Conservation (phyloP, 2,329 filamentous ascomycete species). For the Penicillium decumbens region DNA sequence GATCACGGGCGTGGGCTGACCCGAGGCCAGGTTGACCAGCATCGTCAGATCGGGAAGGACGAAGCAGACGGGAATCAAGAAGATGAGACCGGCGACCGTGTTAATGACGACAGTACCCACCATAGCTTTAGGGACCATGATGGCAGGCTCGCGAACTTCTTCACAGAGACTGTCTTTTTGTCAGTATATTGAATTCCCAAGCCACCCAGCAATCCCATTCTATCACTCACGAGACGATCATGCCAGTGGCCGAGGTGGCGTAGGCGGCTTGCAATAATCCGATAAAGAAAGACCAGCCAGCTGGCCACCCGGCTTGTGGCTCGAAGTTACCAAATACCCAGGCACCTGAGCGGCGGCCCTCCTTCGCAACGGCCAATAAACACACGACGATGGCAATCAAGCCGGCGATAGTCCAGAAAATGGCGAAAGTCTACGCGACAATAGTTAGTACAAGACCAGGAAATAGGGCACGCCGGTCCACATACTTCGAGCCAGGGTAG, state of each 20-base stretch:
- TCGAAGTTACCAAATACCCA: slow-evolving; percentile 54
- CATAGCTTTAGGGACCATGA: slow-evolving; percentile 65
- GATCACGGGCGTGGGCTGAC: slow-evolving; percentile 67
- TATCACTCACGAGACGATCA: slow-evolving; percentile 66
- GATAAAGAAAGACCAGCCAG: slow-evolving; percentile 66
- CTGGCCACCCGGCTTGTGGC: slow-evolving; percentile 62
- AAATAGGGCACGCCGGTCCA: slow-evolving; percentile 14
- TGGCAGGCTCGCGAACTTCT: slow-evolving; percentile 59
- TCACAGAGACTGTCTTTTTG: slow-evolving; percentile 55
- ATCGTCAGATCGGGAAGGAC: slow-evolving; percentile 62
- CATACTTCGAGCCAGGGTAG: slow-evolving; percentile 61
- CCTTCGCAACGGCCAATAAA: slow-evolving; percentile 63
- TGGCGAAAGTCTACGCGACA: slow-evolving; percentile 63
- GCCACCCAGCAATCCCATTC: background rate
- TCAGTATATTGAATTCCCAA: slow-evolving; percentile 1
- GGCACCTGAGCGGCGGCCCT: slow-evolving; percentile 59
- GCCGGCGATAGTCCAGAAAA: slow-evolving; percentile 62
- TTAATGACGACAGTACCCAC: slow-evolving; percentile 62
- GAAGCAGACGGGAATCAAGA: slow-evolving; percentile 68
- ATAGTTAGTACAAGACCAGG: slow-evolving; percentile 27
- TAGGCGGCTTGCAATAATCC: slow-evolving; percentile 62
- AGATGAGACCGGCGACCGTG: slow-evolving; percentile 60
- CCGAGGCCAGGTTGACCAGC: slow-evolving; percentile 53
- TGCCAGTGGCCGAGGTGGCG: slow-evolving; percentile 65
- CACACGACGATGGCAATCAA: slow-evolving; percentile 62